Conservation (phyloP, 768 basidiomycete species). For the Tricholoma saponaceum region DNA sequence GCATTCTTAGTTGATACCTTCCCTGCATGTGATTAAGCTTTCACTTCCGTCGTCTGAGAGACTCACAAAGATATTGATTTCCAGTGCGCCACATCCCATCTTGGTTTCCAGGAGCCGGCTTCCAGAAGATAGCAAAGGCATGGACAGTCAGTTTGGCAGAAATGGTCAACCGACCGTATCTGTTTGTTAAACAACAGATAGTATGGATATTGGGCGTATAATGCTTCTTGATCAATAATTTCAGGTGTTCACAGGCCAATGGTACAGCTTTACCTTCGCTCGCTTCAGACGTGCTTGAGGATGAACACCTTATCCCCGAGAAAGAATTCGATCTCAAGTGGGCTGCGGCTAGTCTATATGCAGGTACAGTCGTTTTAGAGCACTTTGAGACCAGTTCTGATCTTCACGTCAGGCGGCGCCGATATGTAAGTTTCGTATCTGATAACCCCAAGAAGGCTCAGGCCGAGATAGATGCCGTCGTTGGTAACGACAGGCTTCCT, state of each 20-base stretch:
- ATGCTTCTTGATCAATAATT: not conserved
- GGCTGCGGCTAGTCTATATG: too few species aligned
- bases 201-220: slow-evolving; percentile 25
- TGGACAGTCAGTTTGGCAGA: too few species aligned
- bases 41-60: not conserved
- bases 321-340: too few species aligned
- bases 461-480: too few species aligned
- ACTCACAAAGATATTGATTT: slow-evolving; percentile 33
- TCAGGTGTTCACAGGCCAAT: too few species aligned
- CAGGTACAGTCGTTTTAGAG: too few species aligned
- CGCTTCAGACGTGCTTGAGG: slow-evolving; percentile 53
- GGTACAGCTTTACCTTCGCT: slow-evolving; percentile 56
- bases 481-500: too few species aligned
- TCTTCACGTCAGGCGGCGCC: slow-evolving; percentile 53
- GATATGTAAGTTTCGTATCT: slow-evolving; percentile 38
- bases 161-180: too few species aligned
- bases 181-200: too few species aligned
- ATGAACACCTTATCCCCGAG: slow-evolving; percentile 39
- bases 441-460: slow-evolving; percentile 22
- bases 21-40: slow-evolving; percentile 35
- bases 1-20: slow-evolving; percentile 50
- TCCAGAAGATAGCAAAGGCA: slow-evolving; percentile 59
- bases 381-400: too few species aligned
- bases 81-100: too few species aligned
- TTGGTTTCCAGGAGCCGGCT: too few species aligned